Evolutionary conservation across 2,329 filamentous ascomycete species (phyloP), one percentile per base, ranked within the genome.

Genomic region (Penicillium sumatraense): DNA sequence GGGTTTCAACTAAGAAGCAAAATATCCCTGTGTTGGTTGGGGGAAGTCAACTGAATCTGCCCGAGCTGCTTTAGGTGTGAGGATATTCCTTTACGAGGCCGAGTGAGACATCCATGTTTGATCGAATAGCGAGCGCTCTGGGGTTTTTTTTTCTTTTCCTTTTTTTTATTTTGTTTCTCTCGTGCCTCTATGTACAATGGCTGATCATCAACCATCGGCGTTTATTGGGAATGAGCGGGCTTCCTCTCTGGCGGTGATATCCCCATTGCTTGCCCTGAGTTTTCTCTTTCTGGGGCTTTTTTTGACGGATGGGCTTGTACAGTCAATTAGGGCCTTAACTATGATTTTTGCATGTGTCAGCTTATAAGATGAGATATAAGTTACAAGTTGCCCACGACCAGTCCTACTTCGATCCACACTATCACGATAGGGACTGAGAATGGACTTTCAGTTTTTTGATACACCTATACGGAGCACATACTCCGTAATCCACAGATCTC

Each of bases 1-100:
- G 60, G 83, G 81, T 5, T 87, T 87, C 69, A 67, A 68, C 46
- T 65, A 68, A 44, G 67, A 4, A 48, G 57, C 26, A 66, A 56
- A 53, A 45, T 45, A 27, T n/a, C 41, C 42, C n/a, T n/a, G n/a
- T n/a, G n/a, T n/a, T n/a, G n/a, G n/a, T 20, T 24, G 11, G 41
- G 45, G 50, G 48, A 49, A 29, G 40, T 54, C 26, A 51, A 35
- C 35, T 51, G 42, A 45, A n/a, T n/a, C n/a, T n/a, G n/a, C n/a
- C n/a, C n/a, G n/a, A n/a, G n/a, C 40, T 24, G 31, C 26, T 46
- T 36, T 40, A 20, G n/a, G 26, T 38, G 11, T 27, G 18, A 26
- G 3, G 46, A 7, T 36, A 10, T 16, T 33, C 29, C 35, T 33
- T 16, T 49, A 11, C 46, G 23, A 24, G 24, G 27, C 16, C 18